phyloP scores from a whole-genome alignment of 306 rosid genomes.

The Sicyos edulis region DNA sequence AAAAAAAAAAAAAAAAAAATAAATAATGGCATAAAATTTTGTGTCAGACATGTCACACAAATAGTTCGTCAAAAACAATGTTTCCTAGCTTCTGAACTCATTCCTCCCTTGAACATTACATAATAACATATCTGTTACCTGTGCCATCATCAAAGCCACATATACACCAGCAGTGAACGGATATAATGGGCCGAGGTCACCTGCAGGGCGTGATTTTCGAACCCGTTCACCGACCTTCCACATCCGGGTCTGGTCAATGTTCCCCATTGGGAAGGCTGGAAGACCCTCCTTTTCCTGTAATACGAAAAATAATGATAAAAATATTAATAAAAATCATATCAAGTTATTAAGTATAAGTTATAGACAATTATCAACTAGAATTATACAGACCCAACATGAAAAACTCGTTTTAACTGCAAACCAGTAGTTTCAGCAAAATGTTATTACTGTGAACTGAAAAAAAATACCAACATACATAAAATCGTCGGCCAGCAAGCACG shows the following conservation, averaged over 20 bases:
- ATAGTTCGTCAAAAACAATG: no score
- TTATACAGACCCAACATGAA: neutral
- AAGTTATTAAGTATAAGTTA: neutral
- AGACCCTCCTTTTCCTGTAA: slow-evolving; percentile 93
- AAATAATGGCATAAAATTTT: no score
- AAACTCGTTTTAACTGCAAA: neutral
- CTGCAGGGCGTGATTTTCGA: slow-evolving; percentile 65
- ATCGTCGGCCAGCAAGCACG: slow-evolving; percentile 95
- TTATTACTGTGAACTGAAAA: neutral
- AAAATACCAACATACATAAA: slow-evolving; percentile 45
- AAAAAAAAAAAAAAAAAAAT: no score
- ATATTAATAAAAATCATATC: neutral
- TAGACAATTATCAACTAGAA: neutral
- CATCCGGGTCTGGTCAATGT: slow-evolving; percentile 96
- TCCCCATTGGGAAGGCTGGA: slow-evolving; percentile 98
- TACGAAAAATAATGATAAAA: neutral
- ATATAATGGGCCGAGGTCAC: slow-evolving; percentile 85
- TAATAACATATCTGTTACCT: slow-evolving; percentile 40
- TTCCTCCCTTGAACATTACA: no score
- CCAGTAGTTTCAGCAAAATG: neutral
- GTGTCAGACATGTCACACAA: no score
- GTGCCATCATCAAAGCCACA: slow-evolving; percentile 99
- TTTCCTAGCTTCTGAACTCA: no score
- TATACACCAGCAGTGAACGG: slow-evolving; percentile 98
- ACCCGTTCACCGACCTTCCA: slow-evolving; percentile 97